Base-by-base conservation (phyloP, 1,284 basidiomycete species). In the Ustilago bromivora region DNA sequence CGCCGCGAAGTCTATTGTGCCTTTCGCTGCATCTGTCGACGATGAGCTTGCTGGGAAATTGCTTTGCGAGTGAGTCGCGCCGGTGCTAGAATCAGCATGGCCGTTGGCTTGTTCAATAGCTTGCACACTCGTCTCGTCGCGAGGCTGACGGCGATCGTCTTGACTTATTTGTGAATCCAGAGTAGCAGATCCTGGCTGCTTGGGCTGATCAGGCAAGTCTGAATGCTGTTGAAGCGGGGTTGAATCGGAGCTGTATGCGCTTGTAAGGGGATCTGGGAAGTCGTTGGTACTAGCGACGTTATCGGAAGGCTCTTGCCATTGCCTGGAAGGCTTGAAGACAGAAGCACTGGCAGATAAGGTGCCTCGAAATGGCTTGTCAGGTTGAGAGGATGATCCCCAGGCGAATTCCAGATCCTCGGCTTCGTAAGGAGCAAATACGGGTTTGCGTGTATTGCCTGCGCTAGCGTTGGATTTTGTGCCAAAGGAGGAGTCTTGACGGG, bases 401-500 rank as follows among this genome's bases (percentile, higher is more conserved):
- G 61, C 67, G 1, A 64, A 28, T 8, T 64, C 53, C 6, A 71
- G 58, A n/a, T 56, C 69, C 11, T 76, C 68, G 31, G 65, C 64
- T 52, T 71, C 68, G 53, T 68, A 71, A 1, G 70, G 66, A 23
- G 66, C 41, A 46, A 72, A 77, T 4, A 57, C 54, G 11, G 68
- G 62, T 34, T 47, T 71, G 43, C 55, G 71, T 36, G 62, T 32
- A 17, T 67, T 47, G 41, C 2, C 49, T 11, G 34, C 47, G n/a
- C 53, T 41, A n/a, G 57, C 10, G 34, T 55, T 31, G 7, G 55
- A n/a, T 23, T 62, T 69, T 19, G 69, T 61, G 41, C 70, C 75
- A 55, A 77, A 77, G 41, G 70, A 70, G 17, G 75, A 72, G 46
- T 41, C 58, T 49, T 49, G 52, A 47, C 75, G 66, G 10, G 66